Conservation (phyloP, 768 basidiomycete genomes). For the Suillus luteus region DNA sequence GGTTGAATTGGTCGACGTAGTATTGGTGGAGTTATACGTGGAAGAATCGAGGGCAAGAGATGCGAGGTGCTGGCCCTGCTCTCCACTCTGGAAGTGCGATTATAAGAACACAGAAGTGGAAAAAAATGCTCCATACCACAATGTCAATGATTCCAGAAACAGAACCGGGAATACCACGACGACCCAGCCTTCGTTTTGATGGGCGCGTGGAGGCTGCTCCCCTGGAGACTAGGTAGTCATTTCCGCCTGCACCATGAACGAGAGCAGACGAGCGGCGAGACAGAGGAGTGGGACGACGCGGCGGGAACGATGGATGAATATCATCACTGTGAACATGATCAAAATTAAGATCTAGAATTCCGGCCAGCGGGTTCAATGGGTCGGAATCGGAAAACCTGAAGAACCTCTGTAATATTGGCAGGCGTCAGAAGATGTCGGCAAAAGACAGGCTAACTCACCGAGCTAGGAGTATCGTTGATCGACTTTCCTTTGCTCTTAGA, state of each 20-base stretch:
- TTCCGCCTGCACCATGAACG: conserved; percentile 28
- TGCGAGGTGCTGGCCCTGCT: conserved; percentile 20
- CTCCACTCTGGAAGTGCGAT: not conserved
- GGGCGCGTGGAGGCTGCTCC: not conserved
- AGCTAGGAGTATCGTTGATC: not conserved
- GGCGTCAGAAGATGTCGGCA: not conserved
- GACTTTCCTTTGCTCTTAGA: not conserved
- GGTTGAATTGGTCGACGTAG: conserved; percentile 27
- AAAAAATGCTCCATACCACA: conserved; percentile 38
- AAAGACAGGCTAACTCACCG: not conserved
- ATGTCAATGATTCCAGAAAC: conserved; percentile 50
- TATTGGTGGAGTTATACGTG: conserved; percentile 9
- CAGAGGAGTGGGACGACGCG: conserved; percentile 9
- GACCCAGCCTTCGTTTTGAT: not conserved
- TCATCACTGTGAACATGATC: not conserved
- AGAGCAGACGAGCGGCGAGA: conserved; percentile 26
- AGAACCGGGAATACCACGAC: conserved; percentile 22
- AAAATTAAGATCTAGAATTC: not conserved
- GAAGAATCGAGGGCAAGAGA: conserved; percentile 25
- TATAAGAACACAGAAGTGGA: not conserved
- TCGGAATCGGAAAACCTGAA: conserved; percentile 3
- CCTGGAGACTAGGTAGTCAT: conserved; percentile 30
- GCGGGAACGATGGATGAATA: not conserved
- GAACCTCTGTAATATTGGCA: not conserved
- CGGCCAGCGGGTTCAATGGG: conserved; percentile 1